Evolutionary conservation across 2,329 filamentous ascomycete genomes (phyloP), one percentile per base, ranked within the genome.

Genomic region (Byssochlamys sp.): DNA sequence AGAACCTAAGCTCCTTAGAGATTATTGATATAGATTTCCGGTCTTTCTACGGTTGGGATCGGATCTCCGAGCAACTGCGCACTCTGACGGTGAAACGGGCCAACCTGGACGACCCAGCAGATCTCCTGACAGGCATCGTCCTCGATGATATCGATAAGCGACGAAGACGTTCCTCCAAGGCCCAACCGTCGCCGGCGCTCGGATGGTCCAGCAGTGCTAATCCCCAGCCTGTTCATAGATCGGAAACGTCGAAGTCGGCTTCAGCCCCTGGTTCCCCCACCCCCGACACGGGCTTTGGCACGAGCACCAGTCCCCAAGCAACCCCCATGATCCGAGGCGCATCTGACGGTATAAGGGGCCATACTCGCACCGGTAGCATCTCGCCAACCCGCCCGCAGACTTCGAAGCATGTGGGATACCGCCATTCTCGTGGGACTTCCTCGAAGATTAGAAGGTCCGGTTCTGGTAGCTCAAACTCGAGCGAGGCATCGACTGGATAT

Each of bases 31-130:
- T 97, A 69, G 94, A 99, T 73, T 96, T 96, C 70, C 85, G 94
- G 60, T 91, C 96, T 66, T 96, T 97, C 75, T 96, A 91, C 74
- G 94, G 94, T 58, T 99, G 94, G 94, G 92, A 99, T 71, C 85
- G 89, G 58, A 77, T 97, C 57, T 89, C 94, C 7, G 94, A 99
- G 69, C 91, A 96, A 72, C 78, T 99, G 61, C 86, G 91, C 59
- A 95, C 90, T 61, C 79, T 99, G 62, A 94, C 89, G 2, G 79
- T 99, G 62, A 96, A 91, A 75, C 85, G 91, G 64, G 92, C 89
- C 57, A 85, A 87, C 61, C 81, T 99, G 51, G 91, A 96, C 62
- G 91, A 99, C 68, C 90, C 90, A 2, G 87, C 87, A 19, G 94
- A 97, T 69, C 82, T 99, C 45, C 79, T 97, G 53, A 89, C 94